These are phyloP conservation scores for Anisodus acutangulus DNA, from an alignment of 257 asterid species.

Conservation along the genomic window DNA sequence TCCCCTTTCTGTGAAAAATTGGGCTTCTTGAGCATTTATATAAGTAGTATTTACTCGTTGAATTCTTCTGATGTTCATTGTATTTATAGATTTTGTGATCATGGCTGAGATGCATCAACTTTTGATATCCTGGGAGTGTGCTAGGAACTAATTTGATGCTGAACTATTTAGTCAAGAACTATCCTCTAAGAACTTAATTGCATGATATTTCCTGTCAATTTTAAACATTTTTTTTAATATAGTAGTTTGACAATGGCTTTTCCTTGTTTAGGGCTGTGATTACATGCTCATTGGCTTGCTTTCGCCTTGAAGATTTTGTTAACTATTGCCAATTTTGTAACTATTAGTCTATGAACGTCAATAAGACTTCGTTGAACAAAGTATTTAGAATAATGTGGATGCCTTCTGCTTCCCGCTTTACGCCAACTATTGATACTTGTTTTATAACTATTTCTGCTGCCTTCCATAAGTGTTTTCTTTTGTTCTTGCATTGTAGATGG, in stretches of 20 bases:
- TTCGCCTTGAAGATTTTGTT: constrained; percentile 48
- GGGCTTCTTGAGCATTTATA: not conserved
- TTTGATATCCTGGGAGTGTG: too few relatives aligned
- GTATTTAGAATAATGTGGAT: not conserved
- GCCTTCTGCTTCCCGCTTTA: not conserved
- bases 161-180: not conserved
- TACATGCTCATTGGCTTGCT: constrained; percentile 47
- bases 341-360: not conserved
- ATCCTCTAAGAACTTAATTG: constrained; percentile 4
- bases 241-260: constrained; percentile 45
- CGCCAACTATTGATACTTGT: not conserved
- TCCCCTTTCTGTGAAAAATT: not conserved
- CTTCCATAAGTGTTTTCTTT: constrained; percentile 33
- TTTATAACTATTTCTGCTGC: constrained; percentile 7
- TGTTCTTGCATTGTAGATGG: constrained; percentile 57
- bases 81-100: not conserved
- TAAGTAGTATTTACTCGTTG: not conserved
- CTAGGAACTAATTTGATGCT: too few relatives aligned
- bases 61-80: not conserved
- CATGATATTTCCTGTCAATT: not conserved
- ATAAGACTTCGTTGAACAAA: not conserved
- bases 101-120: not conserved
- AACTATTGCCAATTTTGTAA: not conserved
- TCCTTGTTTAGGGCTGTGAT: constrained; percentile 57
- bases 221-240: not conserved